Conservation (phyloP, 1,284 basidiomycete species). For the Puccinia triticina region DNA sequence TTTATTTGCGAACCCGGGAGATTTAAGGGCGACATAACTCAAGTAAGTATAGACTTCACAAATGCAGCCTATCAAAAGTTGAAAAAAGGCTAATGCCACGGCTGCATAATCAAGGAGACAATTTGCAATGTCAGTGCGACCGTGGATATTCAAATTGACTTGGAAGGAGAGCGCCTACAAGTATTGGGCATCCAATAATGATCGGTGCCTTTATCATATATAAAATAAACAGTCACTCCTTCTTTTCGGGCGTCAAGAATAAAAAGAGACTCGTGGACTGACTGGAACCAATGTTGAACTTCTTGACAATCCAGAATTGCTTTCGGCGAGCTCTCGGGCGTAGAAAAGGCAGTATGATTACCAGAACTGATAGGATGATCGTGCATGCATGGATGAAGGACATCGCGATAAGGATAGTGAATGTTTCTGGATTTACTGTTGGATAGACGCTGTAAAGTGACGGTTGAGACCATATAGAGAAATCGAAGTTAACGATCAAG, state of each 20-base stretch:
- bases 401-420: constrained; percentile 31
- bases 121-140: too few relatives aligned
- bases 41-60: constrained; percentile 49
- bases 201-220: constrained; percentile 19
- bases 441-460: constrained; percentile 36
- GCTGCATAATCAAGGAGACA: constrained; percentile 1
- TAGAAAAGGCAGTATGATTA: constrained; percentile 40
- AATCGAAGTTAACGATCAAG: background rate
- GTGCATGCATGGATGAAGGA: constrained; percentile 49
- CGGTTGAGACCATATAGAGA: background rate
- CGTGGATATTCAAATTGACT: background rate
- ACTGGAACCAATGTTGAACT: constrained; percentile 39
- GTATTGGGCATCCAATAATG: constrained; percentile 49
- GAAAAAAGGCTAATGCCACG: constrained; percentile 39
- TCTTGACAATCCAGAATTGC: constrained; percentile 42
- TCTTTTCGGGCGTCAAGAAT: background rate
- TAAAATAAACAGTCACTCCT: background rate
- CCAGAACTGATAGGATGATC: constrained; percentile 30
- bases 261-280: constrained; percentile 19
- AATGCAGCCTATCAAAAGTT: constrained; percentile 48
- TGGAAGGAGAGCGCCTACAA: constrained; percentile 9
- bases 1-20: constrained; percentile 43
- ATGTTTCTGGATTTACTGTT: constrained; percentile 33
- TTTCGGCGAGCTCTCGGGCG: background rate
- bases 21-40: constrained; percentile 35